Percentiles rank a stretch among this genome's conserved stretches.
Evolutionary conservation across 164 flowering plant genomes (phyloP).

Genomic region (Dillenia suffruticosa): DNA sequence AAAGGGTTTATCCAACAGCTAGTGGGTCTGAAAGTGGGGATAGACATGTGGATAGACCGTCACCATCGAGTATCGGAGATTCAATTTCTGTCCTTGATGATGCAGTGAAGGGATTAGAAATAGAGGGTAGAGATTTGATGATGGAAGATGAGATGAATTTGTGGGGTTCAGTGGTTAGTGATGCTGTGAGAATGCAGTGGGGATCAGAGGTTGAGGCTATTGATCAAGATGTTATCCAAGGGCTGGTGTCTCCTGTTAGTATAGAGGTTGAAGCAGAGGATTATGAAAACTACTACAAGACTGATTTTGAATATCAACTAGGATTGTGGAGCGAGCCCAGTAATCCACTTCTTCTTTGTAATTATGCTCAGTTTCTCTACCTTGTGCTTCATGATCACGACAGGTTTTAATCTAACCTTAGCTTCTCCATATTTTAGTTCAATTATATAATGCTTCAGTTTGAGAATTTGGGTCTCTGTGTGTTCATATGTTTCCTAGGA

Average conservation of each 20-base stretch:
- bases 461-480: too few species aligned
- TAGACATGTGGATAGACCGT: slow-evolving; percentile 33
- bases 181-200: slow-evolving; percentile 48
- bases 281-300: slow-evolving; percentile 34
- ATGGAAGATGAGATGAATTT: slow-evolving; percentile 39
- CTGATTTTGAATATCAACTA: slow-evolving; percentile 65
- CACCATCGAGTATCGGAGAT: slow-evolving; percentile 9
- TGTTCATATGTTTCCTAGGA: too few species aligned
- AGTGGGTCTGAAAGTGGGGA: slow-evolving; percentile 59
- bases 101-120: slow-evolving; percentile 11
- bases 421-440: not conserved
- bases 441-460: not conserved
- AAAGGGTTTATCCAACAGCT: slow-evolving; percentile 27
- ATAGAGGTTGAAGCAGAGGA: slow-evolving; percentile 57
- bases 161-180: slow-evolving; percentile 70
- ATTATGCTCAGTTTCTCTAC: slow-evolving; percentile 88
- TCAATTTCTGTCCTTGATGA: slow-evolving; percentile 24
- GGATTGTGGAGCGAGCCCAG: slow-evolving; percentile 54
- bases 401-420: slow-evolving; percentile 40
- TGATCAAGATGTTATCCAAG: slow-evolving; percentile 48
- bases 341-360: slow-evolving; percentile 70
- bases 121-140: not conserved
- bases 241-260: slow-evolving; percentile 60
- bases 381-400: slow-evolving; percentile 73
- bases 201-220: slow-evolving; percentile 33